Evolutionary conservation across 257 asterid genomes (phyloP), one percentile per base, ranked within the genome.

Genomic region (Capsicum chinense): DNA sequence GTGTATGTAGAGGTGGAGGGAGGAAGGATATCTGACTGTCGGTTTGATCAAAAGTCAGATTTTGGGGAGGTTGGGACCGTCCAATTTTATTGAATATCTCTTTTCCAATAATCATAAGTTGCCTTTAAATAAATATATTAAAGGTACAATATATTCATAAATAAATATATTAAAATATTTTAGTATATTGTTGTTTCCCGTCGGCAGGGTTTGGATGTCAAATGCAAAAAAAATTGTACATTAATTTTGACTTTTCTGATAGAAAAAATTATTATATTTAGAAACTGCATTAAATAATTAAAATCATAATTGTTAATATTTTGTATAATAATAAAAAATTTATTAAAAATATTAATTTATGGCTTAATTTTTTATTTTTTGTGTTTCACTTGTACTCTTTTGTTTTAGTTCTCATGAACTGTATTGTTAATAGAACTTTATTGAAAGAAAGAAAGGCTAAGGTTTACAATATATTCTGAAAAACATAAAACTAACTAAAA

Each of bases 151-250:
- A 9, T 50, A 9, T 50, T 50, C 4, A 3, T 50, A 50, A 50
- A 0, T 50, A 50, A 9, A 48, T 50, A 50, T 50, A 50, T 50
- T 50, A 50, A 50, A 50, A 48, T 9, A 50, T 9, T 50, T 50
- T 50, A 9, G 10, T 50, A 9, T 50, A 50, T 50, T 50, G 13
- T 50, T 3, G 2, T 50, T 50, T 2, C 13, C 54, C 56, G 10
- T 50, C 9, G 56, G 13, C 56, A 9, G 10, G 56, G 13, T 50
- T 67, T 67, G 21, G 6, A 67, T 35, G 74, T 67, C 74, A 7
- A 7, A 67, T 67, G 78, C 78, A 68, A 68, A 68, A 68, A 68
- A 68, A 15, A 15, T 15, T 68, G 14, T 68, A 15, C 78, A 67
- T 37, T 14, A 37, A 14, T 67, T 67, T 35, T 68, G 54, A 68